Conservation (phyloP, 78 protist genomes). For the Chrysochromulina parva region DNA sequence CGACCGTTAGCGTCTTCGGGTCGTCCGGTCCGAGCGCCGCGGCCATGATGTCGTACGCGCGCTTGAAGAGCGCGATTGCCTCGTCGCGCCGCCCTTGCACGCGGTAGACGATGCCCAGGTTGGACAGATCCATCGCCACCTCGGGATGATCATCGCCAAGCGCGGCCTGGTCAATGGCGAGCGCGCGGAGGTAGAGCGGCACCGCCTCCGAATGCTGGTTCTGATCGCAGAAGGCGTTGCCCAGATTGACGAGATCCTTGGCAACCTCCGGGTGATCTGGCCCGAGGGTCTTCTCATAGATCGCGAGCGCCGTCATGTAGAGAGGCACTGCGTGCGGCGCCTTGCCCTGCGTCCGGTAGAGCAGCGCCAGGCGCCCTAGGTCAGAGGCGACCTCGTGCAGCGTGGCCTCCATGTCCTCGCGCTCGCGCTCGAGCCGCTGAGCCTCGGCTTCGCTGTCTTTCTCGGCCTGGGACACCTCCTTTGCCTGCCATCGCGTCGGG, state of each 20-base stretch:
- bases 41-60: neutral
- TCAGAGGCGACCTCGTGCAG: neutral
- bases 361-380: neutral
- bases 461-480: too few species aligned
- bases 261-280: neutral
- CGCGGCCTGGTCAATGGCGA: neutral
- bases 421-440: neutral
- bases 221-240: neutral
- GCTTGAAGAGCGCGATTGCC: neutral
- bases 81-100: neutral
- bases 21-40: neutral
- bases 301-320: neutral
- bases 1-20: neutral
- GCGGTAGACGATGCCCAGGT: conserved; percentile 4
- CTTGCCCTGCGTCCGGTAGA: neutral
- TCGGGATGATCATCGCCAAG: neutral
- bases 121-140: neutral
- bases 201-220: neutral
- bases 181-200: neutral
- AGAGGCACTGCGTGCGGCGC: neutral
- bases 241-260: neutral
- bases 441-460: neutral
- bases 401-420: neutral
- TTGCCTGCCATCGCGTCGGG: too few species aligned
- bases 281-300: neutral